Conservation (phyloP, 179 eudicot genomes). For the Vitellaria paradoxa region DNA sequence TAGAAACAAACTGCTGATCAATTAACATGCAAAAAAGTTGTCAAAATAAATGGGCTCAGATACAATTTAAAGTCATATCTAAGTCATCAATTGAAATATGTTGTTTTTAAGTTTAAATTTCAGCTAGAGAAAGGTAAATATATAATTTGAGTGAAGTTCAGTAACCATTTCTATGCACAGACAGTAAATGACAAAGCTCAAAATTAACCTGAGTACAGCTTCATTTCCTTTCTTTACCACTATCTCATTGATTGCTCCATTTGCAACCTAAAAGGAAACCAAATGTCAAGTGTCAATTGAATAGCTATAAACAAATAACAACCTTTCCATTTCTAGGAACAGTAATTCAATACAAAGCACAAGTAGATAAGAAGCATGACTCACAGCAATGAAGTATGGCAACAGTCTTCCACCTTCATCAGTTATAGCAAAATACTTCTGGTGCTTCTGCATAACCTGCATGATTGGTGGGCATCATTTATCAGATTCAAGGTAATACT, state of each 20-base stretch:
- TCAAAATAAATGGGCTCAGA: not conserved
- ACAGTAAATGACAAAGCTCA: not conserved
- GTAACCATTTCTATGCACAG: constrained; percentile 2
- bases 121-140: not conserved
- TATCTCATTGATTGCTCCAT: constrained; percentile 76
- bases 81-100: not conserved
- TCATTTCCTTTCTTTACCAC: constrained; percentile 95
- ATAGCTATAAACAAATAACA: not conserved
- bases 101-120: not conserved
- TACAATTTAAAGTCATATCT: not conserved
- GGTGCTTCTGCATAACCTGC: constrained; percentile 99
- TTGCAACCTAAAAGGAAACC: constrained; percentile 65
- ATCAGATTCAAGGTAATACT: not conserved
- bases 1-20: not conserved
- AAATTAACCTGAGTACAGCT: constrained; percentile 85
- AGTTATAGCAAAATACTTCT: constrained; percentile 88
- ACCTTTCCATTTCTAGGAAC: not conserved
- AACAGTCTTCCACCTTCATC: constrained; percentile 59
- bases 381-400: constrained; percentile 91
- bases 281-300: not conserved
- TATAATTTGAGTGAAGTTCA: not conserved
- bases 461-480: constrained; percentile 11
- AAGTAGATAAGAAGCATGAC: constrained; percentile 23
- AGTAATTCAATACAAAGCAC: constrained; percentile 4
- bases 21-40: not conserved